Evolutionary conservation across 495 filamentous ascomycete species (phyloP).

Genomic region (Chaetomium tenue): DNA sequence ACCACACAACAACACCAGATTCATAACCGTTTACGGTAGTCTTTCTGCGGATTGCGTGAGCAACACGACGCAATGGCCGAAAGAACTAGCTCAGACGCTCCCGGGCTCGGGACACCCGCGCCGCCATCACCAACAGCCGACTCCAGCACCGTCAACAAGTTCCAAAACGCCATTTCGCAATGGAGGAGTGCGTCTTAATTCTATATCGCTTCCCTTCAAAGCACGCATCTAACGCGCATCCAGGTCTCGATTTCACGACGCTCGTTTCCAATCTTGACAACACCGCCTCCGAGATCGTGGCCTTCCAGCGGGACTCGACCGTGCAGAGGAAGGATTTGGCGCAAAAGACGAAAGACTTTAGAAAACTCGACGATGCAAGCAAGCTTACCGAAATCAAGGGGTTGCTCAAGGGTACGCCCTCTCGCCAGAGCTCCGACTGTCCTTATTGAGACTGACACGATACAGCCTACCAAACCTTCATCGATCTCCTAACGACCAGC

Average conservation of each 20-base stretch:
- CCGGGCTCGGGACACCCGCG: constrained; percentile 22
- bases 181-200: constrained; percentile 74
- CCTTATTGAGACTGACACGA: constrained; percentile 16
- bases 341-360: constrained; percentile 97
- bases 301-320: constrained; percentile 85
- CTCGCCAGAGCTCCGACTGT: neutral
- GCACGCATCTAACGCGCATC: constrained; percentile 12
- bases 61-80: constrained; percentile 33
- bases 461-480: constrained; percentile 91
- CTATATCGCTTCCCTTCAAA: constrained; percentile 8
- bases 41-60: constrained; percentile 5
- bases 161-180: constrained; percentile 89
- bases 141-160: constrained; percentile 67
- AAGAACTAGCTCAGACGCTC: constrained; percentile 26
- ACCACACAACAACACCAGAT: constrained; percentile 18
- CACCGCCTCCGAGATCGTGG: constrained; percentile 87
- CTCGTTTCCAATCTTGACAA: constrained; percentile 86
- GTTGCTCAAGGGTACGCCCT: constrained; percentile 70
- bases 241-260: constrained; percentile 84
- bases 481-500: constrained; percentile 92
- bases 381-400: constrained; percentile 87
- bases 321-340: constrained; percentile 95
- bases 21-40: constrained; percentile 12
- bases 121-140: constrained; percentile 19
- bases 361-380: constrained; percentile 86